Base-by-base conservation (phyloP, 441 rosid genomes). In the Populus hybrid region DNA sequence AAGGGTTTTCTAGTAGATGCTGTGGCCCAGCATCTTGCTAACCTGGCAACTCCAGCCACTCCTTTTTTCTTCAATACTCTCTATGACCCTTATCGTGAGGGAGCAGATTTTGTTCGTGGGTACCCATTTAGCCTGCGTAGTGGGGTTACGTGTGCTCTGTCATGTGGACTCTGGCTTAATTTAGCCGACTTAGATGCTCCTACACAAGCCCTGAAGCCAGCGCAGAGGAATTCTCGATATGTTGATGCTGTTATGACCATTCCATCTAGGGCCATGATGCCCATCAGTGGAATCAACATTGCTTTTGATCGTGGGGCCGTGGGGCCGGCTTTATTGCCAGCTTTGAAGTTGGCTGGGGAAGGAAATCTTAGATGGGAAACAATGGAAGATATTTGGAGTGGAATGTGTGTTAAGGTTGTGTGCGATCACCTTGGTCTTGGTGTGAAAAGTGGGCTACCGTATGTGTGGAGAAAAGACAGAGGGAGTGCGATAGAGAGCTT, bases 281-380 rank as follows among this genome's bases (percentile, higher is more conserved):
- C 99, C 0, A 53, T 94, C 63, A 95, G 99, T 71, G 99, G 99
- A 72, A 94, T 95, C 78, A 94, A 95, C 87, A 84, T 94, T 9
- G 97, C 94, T 53, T 94, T 95, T 50, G 78, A 95, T 73, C 93
- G 98, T 2, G 98, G 91, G 74, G 70, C 77, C 5, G 80, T 94
- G 26, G 98, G 98, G 66, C 98, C 99, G 38, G 88, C 94, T 34
- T 75, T 95, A 80, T 76, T 90, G 40, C 99, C 98, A 19, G 95
- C 97, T 19, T 79, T 94, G 84, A 92, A 80, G 82, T 69, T 95
- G 81, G 86, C 90, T 65, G 88, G 89, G 40, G 99, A 95, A 89
- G 99, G 98, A 73, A 94, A 89, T 79, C 76, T 91, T 70, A 88
- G 99, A 78, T 95, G 98, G 97, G 99, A 95, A 82, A 95, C 99